Conservation (phyloP, 805 yeast species). For the Myxozyma kluyveri region DNA sequence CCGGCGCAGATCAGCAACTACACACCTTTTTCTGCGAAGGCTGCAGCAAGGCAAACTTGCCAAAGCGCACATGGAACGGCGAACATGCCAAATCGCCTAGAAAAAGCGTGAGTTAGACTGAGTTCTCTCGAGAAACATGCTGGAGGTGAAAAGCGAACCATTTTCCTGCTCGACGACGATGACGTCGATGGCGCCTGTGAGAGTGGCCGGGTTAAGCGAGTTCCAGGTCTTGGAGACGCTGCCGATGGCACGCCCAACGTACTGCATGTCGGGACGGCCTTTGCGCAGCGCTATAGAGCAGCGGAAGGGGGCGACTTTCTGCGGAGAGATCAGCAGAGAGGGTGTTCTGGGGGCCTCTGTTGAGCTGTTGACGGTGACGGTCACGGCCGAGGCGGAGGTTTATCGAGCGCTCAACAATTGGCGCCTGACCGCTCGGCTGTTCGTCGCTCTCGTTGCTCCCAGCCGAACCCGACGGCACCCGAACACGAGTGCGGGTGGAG, state of each 20-base stretch:
- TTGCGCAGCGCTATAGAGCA: too few species aligned
- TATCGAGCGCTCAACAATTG: too few species aligned
- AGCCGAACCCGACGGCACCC: background rate
- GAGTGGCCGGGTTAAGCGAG: slow-evolving; percentile 91
- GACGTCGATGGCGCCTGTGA: slow-evolving; percentile 95
- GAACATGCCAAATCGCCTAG: slow-evolving; percentile 72
- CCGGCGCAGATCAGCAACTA: background rate
- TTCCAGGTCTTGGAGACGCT: slow-evolving; percentile 97
- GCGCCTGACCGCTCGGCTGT: too few species aligned
- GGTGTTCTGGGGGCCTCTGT: too few species aligned
- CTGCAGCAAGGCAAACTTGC: slow-evolving; percentile 84
- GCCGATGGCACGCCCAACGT: slow-evolving; percentile 92
- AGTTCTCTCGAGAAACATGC: background rate
- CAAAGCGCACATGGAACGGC: slow-evolving; percentile 95
- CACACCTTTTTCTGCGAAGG: slow-evolving; percentile 83
- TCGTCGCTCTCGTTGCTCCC: background rate
- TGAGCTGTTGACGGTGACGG: too few species aligned
- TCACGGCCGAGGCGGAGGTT: too few species aligned
- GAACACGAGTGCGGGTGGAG: background rate
- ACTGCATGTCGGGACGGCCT: slow-evolving; percentile 61
- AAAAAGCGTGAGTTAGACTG: background rate
- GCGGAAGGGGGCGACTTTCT: background rate
- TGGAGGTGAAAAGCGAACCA: slow-evolving; percentile 42
- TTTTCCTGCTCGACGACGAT: slow-evolving; percentile 88
- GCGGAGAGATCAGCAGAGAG: background rate